Conservation (phyloP, 2,329 filamentous ascomycete species). For the Teratosphaeriaceae sp. region DNA sequence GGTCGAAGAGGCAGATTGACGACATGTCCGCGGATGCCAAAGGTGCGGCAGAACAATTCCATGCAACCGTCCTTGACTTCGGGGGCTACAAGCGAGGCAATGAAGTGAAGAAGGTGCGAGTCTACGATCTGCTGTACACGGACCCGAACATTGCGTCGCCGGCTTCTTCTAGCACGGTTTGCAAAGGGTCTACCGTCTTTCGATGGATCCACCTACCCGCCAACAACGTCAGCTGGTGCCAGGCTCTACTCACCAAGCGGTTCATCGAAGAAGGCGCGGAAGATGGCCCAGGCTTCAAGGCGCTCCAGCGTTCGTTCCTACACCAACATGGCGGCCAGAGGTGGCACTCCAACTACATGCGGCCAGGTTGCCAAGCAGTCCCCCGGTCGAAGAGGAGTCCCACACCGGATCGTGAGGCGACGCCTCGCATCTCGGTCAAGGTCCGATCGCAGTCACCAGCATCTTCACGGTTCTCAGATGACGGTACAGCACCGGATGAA, state of each 20-base stretch:
- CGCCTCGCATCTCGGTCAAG: not conserved
- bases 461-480: not conserved
- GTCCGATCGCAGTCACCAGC: not conserved
- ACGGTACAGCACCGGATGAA: not conserved
- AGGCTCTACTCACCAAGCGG: constrained; percentile 56
- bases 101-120: not conserved
- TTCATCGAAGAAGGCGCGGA: constrained; percentile 57
- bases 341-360: constrained; percentile 57
- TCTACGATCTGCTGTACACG: constrained; percentile 9
- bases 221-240: constrained; percentile 55
- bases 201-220: constrained; percentile 42
- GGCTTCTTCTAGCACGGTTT: constrained; percentile 25
- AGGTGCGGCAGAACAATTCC: constrained; percentile 5
- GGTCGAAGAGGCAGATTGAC: constrained; percentile 30
- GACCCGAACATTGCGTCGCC: constrained; percentile 8
- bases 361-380: constrained; percentile 42
- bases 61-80: constrained; percentile 6
- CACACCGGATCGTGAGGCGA: not conserved
- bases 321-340: constrained; percentile 55
- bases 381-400: constrained; percentile 8
- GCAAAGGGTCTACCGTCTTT: constrained; percentile 35
- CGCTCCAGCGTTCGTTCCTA: constrained; percentile 54
- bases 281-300: constrained; percentile 59
- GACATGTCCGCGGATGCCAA: constrained; percentile 1
- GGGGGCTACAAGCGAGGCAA: constrained; percentile 5